A percentile compares a stretch with the other conserved stretches of the same genome.
Evolutionary conservation across 1,139 yeast species (phyloP).

Genomic region (Starmera stellimalicola): DNA sequence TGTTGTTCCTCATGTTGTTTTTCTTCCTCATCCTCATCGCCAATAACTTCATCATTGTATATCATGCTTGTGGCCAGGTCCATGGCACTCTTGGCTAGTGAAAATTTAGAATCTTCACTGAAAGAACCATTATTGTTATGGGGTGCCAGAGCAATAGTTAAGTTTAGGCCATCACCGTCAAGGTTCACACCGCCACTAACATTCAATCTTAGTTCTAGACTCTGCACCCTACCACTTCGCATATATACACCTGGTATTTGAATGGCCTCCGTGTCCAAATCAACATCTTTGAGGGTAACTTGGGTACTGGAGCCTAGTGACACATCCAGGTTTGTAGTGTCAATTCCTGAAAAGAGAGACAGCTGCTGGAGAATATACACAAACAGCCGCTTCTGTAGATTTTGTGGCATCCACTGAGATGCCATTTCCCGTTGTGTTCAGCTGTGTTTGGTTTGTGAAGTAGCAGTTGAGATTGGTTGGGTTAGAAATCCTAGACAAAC

Average conservation of each 20-base stretch:
- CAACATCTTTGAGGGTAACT: constrained; percentile 52
- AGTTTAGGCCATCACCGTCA: constrained; percentile 44
- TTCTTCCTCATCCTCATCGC: constrained; percentile 16
- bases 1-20: too few relatives aligned
- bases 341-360: constrained; percentile 75
- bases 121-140: constrained; percentile 5
- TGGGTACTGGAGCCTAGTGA: constrained; percentile 51
- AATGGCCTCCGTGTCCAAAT: constrained; percentile 65
- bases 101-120: constrained; percentile 19
- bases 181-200: constrained; percentile 62
- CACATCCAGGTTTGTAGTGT: constrained; percentile 72
- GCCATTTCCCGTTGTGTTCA: too few relatives aligned
- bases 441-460: too few relatives aligned
- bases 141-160: constrained; percentile 44
- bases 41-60: constrained; percentile 18
- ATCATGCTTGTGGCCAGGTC: constrained; percentile 56
- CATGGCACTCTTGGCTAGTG: constrained; percentile 56
- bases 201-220: constrained; percentile 39
- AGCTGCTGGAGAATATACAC: constrained; percentile 74
- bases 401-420: constrained; percentile 76
- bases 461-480: too few relatives aligned
- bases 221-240: constrained; percentile 52
- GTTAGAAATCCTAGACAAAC: too few relatives aligned
- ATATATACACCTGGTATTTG: constrained; percentile 60
- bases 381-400: constrained; percentile 70